phyloP scores from a whole-genome alignment of 345 rosid genomes.

The Brassica rapa region DNA sequence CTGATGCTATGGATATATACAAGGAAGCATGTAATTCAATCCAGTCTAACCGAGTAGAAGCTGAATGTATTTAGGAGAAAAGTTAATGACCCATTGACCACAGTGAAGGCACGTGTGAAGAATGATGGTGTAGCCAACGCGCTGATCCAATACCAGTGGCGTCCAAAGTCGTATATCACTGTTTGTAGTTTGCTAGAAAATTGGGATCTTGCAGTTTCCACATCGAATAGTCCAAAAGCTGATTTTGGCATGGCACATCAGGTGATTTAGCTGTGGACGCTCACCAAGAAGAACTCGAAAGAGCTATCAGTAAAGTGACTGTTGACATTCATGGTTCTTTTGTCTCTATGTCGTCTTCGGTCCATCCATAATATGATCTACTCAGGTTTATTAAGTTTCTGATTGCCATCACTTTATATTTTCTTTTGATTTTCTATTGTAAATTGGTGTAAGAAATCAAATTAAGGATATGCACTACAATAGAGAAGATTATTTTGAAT shows the following conservation, averaged over 20 bases:
- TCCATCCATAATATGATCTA: conserved; percentile 56
- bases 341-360: conserved; percentile 56
- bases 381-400: too few relatives aligned
- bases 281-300: conserved; percentile 44
- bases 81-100: not conserved
- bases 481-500: too few relatives aligned
- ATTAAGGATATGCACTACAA: too few relatives aligned
- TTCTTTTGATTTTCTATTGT: too few relatives aligned
- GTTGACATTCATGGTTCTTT: conserved; percentile 50
- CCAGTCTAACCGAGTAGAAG: too few relatives aligned
- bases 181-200: conserved; percentile 44
- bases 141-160: too few relatives aligned
- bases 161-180: not conserved
- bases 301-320: conserved; percentile 57
- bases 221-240: conserved; percentile 62
- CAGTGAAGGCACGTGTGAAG: too few relatives aligned
- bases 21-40: conserved; percentile 51
- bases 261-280: conserved; percentile 61
- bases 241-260: conserved; percentile 55
- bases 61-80: too few relatives aligned
- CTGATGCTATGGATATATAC: conserved; percentile 27
- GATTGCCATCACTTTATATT: too few relatives aligned
- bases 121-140: too few relatives aligned
- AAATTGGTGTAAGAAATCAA: too few relatives aligned
- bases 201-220: conserved; percentile 66